Percentiles rank a stretch among this genome's conserved stretches.
These are phyloP conservation scores for Apiotrichum gracile DNA, from an alignment of 1,284 basidiomycete genomes.

Conservation along the genomic window DNA sequence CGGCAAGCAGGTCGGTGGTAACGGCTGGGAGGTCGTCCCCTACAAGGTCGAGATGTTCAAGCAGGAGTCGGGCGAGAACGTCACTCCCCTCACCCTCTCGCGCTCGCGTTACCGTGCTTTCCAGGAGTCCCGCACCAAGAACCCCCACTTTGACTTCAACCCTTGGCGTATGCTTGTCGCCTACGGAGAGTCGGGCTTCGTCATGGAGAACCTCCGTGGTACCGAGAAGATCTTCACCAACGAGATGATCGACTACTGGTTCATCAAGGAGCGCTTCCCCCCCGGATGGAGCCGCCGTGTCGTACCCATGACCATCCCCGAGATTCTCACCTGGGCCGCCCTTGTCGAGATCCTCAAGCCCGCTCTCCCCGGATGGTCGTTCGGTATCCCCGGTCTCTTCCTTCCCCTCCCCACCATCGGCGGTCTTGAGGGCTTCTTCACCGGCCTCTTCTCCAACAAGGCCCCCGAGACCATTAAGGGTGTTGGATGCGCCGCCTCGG, in stretches of 20 bases:
- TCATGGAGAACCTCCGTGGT: slow-evolving; percentile 12
- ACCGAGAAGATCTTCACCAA: slow-evolving; percentile 3
- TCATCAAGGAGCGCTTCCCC: slow-evolving; percentile 17
- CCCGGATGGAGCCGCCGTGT: slow-evolving; percentile 14
- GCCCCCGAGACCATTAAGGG: background rate
- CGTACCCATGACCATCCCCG: slow-evolving; percentile 10
- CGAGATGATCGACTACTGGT: slow-evolving; percentile 13
- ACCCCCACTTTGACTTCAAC: slow-evolving; percentile 18
- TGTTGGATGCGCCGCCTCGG: slow-evolving; percentile 5
- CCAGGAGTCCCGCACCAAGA: slow-evolving; percentile 7
- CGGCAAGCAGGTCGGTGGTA: background rate
- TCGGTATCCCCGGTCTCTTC: slow-evolving; percentile 4
- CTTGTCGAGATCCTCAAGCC: slow-evolving; percentile 8
- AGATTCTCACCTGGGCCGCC: slow-evolving; percentile 13
- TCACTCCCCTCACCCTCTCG: slow-evolving; percentile 9
- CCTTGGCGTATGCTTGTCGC: slow-evolving; percentile 20
- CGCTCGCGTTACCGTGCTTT: slow-evolving; percentile 10
- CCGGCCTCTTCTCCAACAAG: background rate
- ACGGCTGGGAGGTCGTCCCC: slow-evolving; percentile 5
- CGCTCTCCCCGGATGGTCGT: slow-evolving; percentile 14
- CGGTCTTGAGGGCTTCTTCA: slow-evolving; percentile 5
- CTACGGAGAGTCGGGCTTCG: slow-evolving; percentile 18
- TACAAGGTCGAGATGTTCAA: slow-evolving; percentile 6
- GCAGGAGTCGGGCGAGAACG: slow-evolving; percentile 5
- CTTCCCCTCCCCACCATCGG: slow-evolving; percentile 9